Percentiles rank a stretch among this genome's conserved stretches.
These are phyloP conservation scores for Meyerozyma elateridarum DNA, from an alignment of 1,139 yeast species.

Conservation along the genomic window DNA sequence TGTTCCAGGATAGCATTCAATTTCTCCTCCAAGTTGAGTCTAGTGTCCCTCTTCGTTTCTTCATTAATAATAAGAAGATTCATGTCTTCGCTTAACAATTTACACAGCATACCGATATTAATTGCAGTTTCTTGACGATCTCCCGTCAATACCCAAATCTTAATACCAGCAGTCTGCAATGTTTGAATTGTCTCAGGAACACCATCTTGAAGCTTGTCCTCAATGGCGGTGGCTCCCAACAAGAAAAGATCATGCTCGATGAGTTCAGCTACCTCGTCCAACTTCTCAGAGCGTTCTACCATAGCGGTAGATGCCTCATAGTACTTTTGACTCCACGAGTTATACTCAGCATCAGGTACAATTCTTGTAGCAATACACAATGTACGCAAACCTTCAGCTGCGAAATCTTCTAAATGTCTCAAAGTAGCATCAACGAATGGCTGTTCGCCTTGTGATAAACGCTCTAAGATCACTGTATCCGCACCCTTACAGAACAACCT, in stretches of 20 bases:
- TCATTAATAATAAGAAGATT: constrained; percentile 86
- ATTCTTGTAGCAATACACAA: constrained; percentile 87
- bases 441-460: constrained; percentile 64
- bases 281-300: constrained; percentile 64
- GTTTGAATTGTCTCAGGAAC: constrained; percentile 97
- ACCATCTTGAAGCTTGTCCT: constrained; percentile 95
- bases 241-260: constrained; percentile 78
- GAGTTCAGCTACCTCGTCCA: constrained; percentile 67
- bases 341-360: constrained; percentile 74
- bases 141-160: constrained; percentile 96
- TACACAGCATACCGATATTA: constrained; percentile 97
- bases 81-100: constrained; percentile 92
- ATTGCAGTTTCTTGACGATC: constrained; percentile 99
- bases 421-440: constrained; percentile 80
- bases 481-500: constrained; percentile 95
- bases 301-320: constrained; percentile 81
- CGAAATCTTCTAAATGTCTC: constrained; percentile 91
- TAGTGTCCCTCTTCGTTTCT: constrained; percentile 70
- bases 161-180: constrained; percentile 92
- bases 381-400: constrained; percentile 93
- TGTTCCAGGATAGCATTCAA: constrained; percentile 69
- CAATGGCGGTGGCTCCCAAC: constrained; percentile 97
- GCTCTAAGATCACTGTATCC: constrained; percentile 88
- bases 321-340: constrained; percentile 57
- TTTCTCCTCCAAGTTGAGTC: constrained; percentile 67